phyloP scores from a whole-genome alignment of 116 monocot genomes.

The Dioscorea cayenensis region DNA sequence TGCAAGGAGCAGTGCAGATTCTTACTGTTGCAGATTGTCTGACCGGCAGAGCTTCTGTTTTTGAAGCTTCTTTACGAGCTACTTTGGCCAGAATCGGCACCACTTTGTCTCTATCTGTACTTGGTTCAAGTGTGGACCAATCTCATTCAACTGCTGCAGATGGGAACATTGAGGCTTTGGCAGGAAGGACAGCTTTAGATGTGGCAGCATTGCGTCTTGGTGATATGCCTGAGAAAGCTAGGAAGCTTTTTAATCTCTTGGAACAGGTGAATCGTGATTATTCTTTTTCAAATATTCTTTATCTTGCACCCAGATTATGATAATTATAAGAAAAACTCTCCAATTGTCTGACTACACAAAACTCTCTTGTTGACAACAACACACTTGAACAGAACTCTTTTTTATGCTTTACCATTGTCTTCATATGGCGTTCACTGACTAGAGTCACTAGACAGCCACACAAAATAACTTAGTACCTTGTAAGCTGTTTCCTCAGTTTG shows the following conservation, averaged over 20 bases:
- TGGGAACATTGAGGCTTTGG: constrained; percentile 32
- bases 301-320: not conserved
- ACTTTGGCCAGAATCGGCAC: constrained; percentile 89
- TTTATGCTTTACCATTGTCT: too few species aligned
- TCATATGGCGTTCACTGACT: too few species aligned
- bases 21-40: constrained; percentile 94
- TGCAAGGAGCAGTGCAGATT: constrained; percentile 96
- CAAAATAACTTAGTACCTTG: too few species aligned
- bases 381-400: too few species aligned
- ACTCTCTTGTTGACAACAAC: too few species aligned
- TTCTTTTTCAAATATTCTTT: constrained; percentile 1
- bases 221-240: constrained; percentile 74
- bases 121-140: constrained; percentile 45
- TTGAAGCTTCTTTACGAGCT: constrained; percentile 93
- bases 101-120: constrained; percentile 54
- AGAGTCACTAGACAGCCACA: too few species aligned
- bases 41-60: constrained; percentile 83
- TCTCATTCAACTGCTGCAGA: constrained; percentile 17
- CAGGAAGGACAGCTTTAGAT: constrained; percentile 65
- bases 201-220: constrained; percentile 66
- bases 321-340: not conserved
- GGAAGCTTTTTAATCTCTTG: constrained; percentile 83
- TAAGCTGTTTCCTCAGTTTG: too few species aligned
- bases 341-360: not conserved
- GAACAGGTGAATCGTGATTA: constrained; percentile 60